Evolutionary conservation across 2,329 filamentous ascomycete species (phyloP).

Genomic region (Tolypocladium pustulatum): DNA sequence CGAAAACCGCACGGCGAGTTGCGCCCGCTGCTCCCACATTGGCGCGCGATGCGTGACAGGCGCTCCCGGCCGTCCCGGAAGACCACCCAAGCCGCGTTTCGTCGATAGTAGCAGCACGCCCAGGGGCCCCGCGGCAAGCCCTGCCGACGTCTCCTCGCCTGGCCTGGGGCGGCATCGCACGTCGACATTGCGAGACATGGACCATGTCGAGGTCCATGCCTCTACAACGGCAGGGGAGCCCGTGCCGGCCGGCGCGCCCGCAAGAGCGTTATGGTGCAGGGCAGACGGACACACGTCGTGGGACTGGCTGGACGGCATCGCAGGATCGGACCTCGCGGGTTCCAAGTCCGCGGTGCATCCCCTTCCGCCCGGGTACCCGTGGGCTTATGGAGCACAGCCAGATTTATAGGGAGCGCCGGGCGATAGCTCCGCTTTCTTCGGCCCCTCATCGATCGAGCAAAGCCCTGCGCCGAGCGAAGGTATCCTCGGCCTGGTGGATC

Average conservation of each 20-base stretch:
- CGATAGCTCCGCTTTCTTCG: constrained; percentile 4
- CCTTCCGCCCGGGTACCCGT: background rate
- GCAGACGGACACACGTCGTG: background rate
- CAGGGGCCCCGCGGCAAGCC: background rate
- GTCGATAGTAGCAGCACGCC: background rate
- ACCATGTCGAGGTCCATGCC: background rate
- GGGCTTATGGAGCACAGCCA: constrained; percentile 4
- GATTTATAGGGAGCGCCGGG: constrained; percentile 5
- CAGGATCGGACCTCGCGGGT: constrained; percentile 2
- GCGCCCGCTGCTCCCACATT: constrained; percentile 10
- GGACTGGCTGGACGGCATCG: background rate
- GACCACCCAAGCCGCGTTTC: constrained; percentile 7
- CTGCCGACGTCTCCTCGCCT: background rate
- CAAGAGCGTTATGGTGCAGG: background rate
- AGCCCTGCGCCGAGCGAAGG: constrained; percentile 3
- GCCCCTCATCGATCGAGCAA: constrained; percentile 5
- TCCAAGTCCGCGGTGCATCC: background rate
- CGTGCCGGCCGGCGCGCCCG: no score
- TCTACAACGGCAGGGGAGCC: no score
- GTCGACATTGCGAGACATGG: background rate
- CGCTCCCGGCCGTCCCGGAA: constrained; percentile 8
- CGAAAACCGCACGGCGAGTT: constrained; percentile 7
- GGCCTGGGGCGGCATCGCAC: background rate
- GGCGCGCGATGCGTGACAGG: constrained; percentile 8
- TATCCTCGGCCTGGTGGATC: constrained; percentile 3